Evolutionary conservation across 2,329 filamentous ascomycete species (phyloP), one percentile per base, ranked within the genome.

Genomic region (Alternaria sp.): DNA sequence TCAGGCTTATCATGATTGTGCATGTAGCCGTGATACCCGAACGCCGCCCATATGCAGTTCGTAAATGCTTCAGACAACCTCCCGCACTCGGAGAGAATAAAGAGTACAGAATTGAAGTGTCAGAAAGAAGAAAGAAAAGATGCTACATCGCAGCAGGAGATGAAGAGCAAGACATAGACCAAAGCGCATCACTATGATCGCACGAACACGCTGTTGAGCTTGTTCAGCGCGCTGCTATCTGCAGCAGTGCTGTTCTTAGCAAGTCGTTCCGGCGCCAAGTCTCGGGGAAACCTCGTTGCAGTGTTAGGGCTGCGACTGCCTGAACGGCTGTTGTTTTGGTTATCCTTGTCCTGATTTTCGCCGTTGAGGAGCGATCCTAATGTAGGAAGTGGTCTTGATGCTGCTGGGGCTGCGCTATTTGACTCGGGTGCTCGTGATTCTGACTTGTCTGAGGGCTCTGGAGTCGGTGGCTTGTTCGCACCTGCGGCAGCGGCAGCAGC

Each of bases 321-420:
- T 6, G 78, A 76, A 34, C 81, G 78, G 59, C 75, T 79, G 51
- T 67, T 74, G 62, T 65, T 73, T 52, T 74, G 72, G 20, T 73
- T 76, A 32, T 77, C 71, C 59, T 70, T 68, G 20, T 64, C 65
- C 20, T 68, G 63, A 20, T 70, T 71, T 12, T 74, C 71, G 30
- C 66, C 71, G 57, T 78, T 78, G 41, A 78, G 71, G 27, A 78
- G 69, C 1, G 75, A 76, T 11, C 72, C 71, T 2, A 76, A 66
- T 8, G 69, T 74, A 8, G 87, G 87, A 28, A 88, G 86, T 2
- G 79, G 80, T 45, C 77, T 77, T 34, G 75, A 74, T 1, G 70
- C 63, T 40, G 71, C 63, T 40, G 71, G 60, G 27, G 71, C 65
- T 28, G 64, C 51, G 45, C 65, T 65, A 56, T 71, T 73, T 3